Base-by-base conservation (phyloP, 129 eudicot species). In the Calendula officinalis region DNA sequence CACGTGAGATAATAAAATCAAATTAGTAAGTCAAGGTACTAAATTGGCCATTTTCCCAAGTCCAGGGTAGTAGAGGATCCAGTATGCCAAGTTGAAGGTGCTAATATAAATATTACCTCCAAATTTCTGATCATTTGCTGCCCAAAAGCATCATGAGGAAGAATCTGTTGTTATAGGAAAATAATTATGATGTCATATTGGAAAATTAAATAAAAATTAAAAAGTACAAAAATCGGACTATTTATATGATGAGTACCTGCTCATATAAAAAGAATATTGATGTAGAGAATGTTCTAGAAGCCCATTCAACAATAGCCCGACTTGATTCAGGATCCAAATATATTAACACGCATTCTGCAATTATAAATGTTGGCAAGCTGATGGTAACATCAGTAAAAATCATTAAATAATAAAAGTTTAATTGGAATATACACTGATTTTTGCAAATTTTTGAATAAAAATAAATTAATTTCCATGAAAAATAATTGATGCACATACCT, bases 341-440 rank as follows among this genome's bases (percentile, higher is more conserved):
- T 75, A 94, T 94, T 40, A 94, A 78, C 40, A 94, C 99, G 41
- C 99, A 94, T 74, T 94, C 99, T 94, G 99, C 99, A 78, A 94
- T 82, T 70, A 94, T 88, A 82, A 94, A 94, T 69, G 99, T 94
- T 56, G 99, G 99, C 99, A 94, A 76, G 77, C 99, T 94, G 97
- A 86, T 78, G 73, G 77, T 65, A 83, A 76, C 81, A 94, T 73
- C 73, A 69, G 67, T 22, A 22, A 22, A 22, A 22, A n/a, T n/a
- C n/a, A n/a, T n/a, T n/a, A n/a, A n/a, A n/a, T n/a, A n/a, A n/a
- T n/a, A n/a, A n/a, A n/a, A n/a, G n/a, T n/a, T n/a, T n/a, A n/a
- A n/a, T n/a, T n/a, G n/a, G n/a, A n/a, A n/a, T n/a, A n/a, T n/a
- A n/a, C n/a, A n/a, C n/a, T n/a, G n/a, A n/a, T n/a, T n/a, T n/a